These are phyloP conservation scores for Vitis riparia DNA, from an alignment of 164 flowering plant species.

Conservation along the genomic window DNA sequence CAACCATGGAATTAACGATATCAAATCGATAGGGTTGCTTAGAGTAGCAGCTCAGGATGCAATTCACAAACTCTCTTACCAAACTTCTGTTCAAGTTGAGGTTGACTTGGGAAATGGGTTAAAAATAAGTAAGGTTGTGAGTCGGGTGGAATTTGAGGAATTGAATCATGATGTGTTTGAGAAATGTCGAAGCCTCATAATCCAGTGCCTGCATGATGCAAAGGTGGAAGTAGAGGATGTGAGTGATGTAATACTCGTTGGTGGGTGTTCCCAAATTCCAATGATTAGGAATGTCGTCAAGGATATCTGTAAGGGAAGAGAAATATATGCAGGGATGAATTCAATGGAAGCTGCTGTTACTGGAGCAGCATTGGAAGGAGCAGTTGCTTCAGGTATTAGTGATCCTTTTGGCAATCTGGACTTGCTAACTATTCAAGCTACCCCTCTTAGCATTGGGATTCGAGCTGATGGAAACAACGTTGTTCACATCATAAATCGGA, in stretches of 20 bases:
- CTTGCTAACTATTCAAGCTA: constrained; percentile 79
- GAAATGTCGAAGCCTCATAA: constrained; percentile 56
- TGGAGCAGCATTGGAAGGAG: constrained; percentile 96
- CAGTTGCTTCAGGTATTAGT: constrained; percentile 77
- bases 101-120: constrained; percentile 66
- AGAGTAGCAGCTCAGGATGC: constrained; percentile 84
- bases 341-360: constrained; percentile 79
- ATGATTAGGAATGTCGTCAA: constrained; percentile 50
- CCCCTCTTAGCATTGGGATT: constrained; percentile 72
- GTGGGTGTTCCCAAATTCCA: constrained; percentile 90
- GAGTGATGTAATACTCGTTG: constrained; percentile 79
- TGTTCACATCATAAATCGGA: constrained; percentile 61
- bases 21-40: constrained; percentile 59
- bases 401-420: constrained; percentile 82
- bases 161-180: constrained; percentile 59
- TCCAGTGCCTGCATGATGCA: constrained; percentile 68
- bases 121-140: constrained; percentile 43
- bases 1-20: constrained; percentile 56
- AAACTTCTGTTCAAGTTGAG: constrained; percentile 49
- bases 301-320: constrained; percentile 43
- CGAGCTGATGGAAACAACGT: constrained; percentile 56
- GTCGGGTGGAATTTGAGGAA: constrained; percentile 63
- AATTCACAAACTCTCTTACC: constrained; percentile 66
- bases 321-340: constrained; percentile 55
- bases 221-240: constrained; percentile 56